A percentile compares a stretch with the other conserved stretches of the same genome.
phyloP scores from a whole-genome alignment of 371 early-diverging fungal genomes.

The Apophysomyces trapeziformis region DNA sequence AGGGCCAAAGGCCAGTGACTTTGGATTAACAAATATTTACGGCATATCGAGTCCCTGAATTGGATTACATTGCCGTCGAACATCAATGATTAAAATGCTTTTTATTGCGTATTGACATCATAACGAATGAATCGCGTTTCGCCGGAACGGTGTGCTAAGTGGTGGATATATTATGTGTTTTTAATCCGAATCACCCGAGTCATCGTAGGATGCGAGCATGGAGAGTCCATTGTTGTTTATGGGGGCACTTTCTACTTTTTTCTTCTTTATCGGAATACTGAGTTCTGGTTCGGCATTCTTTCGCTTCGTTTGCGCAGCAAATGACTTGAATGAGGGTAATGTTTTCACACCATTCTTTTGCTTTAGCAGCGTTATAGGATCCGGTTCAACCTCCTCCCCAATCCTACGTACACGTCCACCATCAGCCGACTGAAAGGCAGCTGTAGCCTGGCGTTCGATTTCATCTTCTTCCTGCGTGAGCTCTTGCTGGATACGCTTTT shows the following conservation, averaged over 20 bases:
- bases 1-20: no score
- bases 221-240: slow-evolving; percentile 23
- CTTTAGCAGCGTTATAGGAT: slow-evolving; percentile 49
- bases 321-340: slow-evolving; percentile 14
- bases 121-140: no score
- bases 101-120: no score
- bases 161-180: not conserved
- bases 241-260: slow-evolving; percentile 36
- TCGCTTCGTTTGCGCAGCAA: slow-evolving; percentile 21
- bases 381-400: slow-evolving; percentile 56
- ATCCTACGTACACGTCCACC: slow-evolving; percentile 76
- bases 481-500: slow-evolving; percentile 32
- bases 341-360: slow-evolving; percentile 33
- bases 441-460: slow-evolving; percentile 66
- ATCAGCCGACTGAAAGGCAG: slow-evolving; percentile 70
- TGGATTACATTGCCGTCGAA: no score
- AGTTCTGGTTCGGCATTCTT: slow-evolving; percentile 18
- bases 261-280: slow-evolving; percentile 38
- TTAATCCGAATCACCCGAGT: slow-evolving; percentile 25
- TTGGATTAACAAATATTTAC: no score
- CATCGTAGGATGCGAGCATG: slow-evolving; percentile 38
- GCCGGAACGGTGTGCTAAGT: no score
- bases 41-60: no score
- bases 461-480: slow-evolving; percentile 68
- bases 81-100: no score